These are phyloP conservation scores for Malassezia pachydermatis DNA, from an alignment of 1,284 basidiomycete species.

Conservation along the genomic window DNA sequence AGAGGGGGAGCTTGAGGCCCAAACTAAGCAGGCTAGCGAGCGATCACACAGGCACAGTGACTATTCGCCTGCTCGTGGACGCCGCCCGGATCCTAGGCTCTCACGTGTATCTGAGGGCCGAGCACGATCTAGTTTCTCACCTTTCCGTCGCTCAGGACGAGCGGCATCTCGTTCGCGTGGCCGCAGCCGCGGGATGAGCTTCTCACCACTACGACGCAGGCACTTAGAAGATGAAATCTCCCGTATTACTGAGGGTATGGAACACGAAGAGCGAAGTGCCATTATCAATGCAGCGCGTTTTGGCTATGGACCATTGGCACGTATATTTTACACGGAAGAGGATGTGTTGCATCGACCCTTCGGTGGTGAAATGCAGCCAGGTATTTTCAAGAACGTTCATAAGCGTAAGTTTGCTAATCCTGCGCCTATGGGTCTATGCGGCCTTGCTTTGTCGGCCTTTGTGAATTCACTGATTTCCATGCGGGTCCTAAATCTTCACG, in stretches of 20 bases:
- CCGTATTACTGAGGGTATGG: not conserved
- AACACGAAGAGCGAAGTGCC: not conserved
- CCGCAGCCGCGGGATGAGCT: no score
- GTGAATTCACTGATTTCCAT: conserved; percentile 50
- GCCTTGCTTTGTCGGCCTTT: conserved; percentile 52
- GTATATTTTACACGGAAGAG: no score
- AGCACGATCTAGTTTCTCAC: no score
- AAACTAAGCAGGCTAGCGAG: no score
- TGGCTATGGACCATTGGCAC: conserved; percentile 10
- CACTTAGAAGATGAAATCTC: not conserved
- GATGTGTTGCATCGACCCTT: conserved; percentile 8
- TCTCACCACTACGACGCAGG: no score
- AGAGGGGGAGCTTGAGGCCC: no score
- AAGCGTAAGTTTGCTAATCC: conserved; percentile 53
- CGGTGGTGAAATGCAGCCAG: conserved; percentile 14
- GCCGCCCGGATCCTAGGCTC: no score
- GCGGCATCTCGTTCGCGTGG: no score
- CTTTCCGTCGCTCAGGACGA: no score
- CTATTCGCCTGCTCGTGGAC: no score
- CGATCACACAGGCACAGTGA: no score
- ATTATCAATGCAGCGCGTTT: conserved; percentile 1
- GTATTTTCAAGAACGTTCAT: conserved; percentile 6
- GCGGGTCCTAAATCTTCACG: conserved; percentile 31
- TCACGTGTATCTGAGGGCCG: no score
- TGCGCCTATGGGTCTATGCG: conserved; percentile 51